Conservation (phyloP, 2,329 filamentous ascomycete genomes). For the Trichoderma koningiopsis region DNA sequence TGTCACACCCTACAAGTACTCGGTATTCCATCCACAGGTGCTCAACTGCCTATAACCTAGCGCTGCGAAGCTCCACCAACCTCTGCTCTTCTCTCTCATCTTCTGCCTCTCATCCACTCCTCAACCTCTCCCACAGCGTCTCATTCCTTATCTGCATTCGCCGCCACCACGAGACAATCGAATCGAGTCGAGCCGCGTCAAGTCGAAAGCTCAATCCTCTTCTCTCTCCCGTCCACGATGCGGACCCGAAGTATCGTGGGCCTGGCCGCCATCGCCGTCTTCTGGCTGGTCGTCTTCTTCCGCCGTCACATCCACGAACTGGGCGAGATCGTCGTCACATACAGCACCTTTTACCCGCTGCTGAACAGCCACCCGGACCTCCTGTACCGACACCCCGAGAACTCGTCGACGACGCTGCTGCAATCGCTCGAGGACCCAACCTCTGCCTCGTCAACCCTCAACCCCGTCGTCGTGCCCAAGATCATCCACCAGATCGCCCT, state of each 20-base stretch:
- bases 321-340: slow-evolving; percentile 24
- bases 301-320: slow-evolving; percentile 25
- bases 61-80: not conserved
- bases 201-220: too few species aligned
- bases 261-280: slow-evolving; percentile 15
- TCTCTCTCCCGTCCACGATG: slow-evolving; percentile 6
- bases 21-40: not conserved
- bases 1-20: not conserved
- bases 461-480: slow-evolving; percentile 26
- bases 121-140: not conserved
- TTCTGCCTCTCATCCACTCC: not conserved
- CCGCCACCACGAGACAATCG: not conserved
- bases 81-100: not conserved
- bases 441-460: not conserved
- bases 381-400: slow-evolving; percentile 24
- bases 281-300: slow-evolving; percentile 23
- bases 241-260: slow-evolving; percentile 22
- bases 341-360: slow-evolving; percentile 26
- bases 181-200: not conserved
- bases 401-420: not conserved
- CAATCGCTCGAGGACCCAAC: not conserved
- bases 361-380: slow-evolving; percentile 20
- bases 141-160: not conserved
- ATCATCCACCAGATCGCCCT: slow-evolving; percentile 39
- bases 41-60: not conserved